A percentile compares a stretch with the other conserved stretches of the same genome.
Evolutionary conservation across 805 yeast species (phyloP).

Genomic region (Starmerella potacharoeniae): DNA sequence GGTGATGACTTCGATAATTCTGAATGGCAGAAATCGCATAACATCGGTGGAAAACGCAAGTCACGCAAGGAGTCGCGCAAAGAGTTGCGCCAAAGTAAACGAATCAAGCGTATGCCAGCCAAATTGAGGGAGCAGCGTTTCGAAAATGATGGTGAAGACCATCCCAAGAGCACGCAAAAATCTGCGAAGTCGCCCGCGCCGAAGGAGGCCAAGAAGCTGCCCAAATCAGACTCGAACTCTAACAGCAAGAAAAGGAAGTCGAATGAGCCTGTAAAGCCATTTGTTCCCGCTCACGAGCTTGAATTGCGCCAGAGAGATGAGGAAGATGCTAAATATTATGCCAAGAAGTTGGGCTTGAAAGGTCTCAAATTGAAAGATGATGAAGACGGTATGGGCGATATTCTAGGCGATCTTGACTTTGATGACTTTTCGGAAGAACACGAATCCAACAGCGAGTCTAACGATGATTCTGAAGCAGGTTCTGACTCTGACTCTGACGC

Average conservation of each 20-base stretch:
- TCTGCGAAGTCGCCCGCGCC: not conserved
- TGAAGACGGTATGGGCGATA: conserved; percentile 71
- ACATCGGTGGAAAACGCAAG: conserved; percentile 10
- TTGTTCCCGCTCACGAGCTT: conserved; percentile 35
- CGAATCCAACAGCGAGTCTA: not conserved
- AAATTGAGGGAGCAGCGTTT: not conserved
- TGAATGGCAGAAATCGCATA: conserved; percentile 22
- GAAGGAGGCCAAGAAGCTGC: not conserved
- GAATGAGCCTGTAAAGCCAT: conserved; percentile 13
- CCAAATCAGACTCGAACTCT: not conserved
- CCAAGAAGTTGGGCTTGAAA: conserved; percentile 65
- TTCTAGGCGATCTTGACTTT: conserved; percentile 60
- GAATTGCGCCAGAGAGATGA: conserved; percentile 50
- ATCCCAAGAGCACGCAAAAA: not conserved
- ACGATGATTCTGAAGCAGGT: not conserved
- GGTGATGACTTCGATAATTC: conserved; percentile 12
- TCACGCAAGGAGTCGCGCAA: conserved; percentile 21
- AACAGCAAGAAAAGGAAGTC: not conserved
- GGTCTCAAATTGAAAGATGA: conserved; percentile 39
- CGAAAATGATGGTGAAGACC: not conserved
- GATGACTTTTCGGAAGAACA: conserved; percentile 26
- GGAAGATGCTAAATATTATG: conserved; percentile 69
- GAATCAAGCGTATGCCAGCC: conserved; percentile 5
- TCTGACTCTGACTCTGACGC: not conserved
- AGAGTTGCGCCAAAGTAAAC: conserved; percentile 17